Conservation (phyloP, 176 grass and related monocot species). For the Otatea glauca region DNA sequence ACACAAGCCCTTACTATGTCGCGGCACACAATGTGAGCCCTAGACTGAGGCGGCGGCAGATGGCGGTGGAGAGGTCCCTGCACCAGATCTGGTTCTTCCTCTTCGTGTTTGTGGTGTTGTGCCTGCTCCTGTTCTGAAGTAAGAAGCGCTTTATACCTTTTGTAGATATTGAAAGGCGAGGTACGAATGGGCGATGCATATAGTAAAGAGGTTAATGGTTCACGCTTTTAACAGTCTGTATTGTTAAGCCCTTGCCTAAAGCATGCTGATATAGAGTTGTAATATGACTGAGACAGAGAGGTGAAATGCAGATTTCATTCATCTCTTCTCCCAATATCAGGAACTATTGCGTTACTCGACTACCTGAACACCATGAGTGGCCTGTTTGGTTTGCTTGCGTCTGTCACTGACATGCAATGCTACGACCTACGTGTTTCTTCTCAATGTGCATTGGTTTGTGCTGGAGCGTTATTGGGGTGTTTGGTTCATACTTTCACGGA, state of each 20-base stretch:
- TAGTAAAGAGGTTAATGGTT: conserved; percentile 29
- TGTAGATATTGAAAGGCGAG: conserved; percentile 46
- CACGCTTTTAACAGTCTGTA: conserved; percentile 11
- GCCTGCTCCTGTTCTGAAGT: conserved; percentile 70
- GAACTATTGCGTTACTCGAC: neutral
- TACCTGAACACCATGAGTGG: neutral
- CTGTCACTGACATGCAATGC: neutral
- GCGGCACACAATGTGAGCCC: neutral
- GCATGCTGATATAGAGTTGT: conserved; percentile 62
- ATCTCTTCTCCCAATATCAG: neutral
- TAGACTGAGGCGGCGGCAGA: conserved; percentile 46
- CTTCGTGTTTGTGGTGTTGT: conserved; percentile 60
- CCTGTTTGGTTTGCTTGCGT: conserved; percentile 24
- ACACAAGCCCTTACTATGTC: conserved; percentile 45
- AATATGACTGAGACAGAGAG: conserved; percentile 34
- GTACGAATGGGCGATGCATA: conserved; percentile 22
- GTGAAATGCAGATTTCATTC: conserved; percentile 49
- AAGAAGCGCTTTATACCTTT: conserved; percentile 1
- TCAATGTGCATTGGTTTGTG: neutral
- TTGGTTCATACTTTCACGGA: neutral
- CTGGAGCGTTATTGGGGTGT: too few relatives aligned
- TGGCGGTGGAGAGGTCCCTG: conserved; percentile 61
- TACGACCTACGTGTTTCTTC: neutral
- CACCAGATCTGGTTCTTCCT: conserved; percentile 83
- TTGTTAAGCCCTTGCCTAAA: conserved; percentile 42